Evolutionary conservation across 306 rosid species (phyloP), one percentile per base, ranked within the genome.

Genomic region (Crataegus laevigata): DNA sequence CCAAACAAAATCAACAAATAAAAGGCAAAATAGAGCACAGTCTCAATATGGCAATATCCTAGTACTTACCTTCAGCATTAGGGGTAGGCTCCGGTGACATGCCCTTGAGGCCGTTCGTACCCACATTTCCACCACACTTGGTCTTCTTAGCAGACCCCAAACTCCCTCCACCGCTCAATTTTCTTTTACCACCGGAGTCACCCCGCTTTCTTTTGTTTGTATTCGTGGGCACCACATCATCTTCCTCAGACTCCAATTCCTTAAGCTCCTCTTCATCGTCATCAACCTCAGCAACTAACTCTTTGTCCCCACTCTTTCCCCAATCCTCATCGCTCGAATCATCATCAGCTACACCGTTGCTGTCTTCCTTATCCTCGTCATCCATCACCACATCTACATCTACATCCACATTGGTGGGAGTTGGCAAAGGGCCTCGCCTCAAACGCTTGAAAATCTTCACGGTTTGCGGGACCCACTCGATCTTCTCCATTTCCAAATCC

Each of bases 321-420:
- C 97, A 91, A 76, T 91, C 97, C 45, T 89, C 93, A 54, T 90
- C 97, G 4, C 81, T 75, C 4, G 90, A 90, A 82, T 90, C 98
- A 73, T 91, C 91, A 14, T 54, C 86, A 11, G 7, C 85, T 6
- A 55, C 82, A 55, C 30, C 58, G 6, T 14, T 50, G 68, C 71
- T 68, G 60, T 75, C 87, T 17, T 79, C 84, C 47, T 71, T 72
- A 32, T 68, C 78, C 28, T 82, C 81, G 66, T 67, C 77, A 74
- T 17, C 71, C 4, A 70, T 85, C 42, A 47, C 77, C 17, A 66
- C 74, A 11, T 75, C 85, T 40, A 57, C 78, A 55, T 10, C 80
- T 40, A 57, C 78, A 55, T 10, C 80, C 60, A 69, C 65, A 69
- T 38, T 54, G 64, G 42, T 32, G 11, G 76, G 38, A 30, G 65